Evolutionary conservation across 441 rosid species (phyloP), one percentile per base, ranked within the genome.

Genomic region (Populus hybrid): DNA sequence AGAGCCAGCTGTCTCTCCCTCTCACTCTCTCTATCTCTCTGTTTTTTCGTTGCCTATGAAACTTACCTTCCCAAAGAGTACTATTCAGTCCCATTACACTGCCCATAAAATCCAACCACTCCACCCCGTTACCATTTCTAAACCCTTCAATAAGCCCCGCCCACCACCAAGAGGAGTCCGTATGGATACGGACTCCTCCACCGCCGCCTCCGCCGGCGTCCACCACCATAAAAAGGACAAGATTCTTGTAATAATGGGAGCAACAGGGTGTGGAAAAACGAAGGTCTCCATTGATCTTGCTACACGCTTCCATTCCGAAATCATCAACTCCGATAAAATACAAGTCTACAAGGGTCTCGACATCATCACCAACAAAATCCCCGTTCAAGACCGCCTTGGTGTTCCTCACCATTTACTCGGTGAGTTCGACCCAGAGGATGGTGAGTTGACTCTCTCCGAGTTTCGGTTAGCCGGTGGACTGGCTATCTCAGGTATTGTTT

Each of bases 251-350:
- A 83, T 95, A 72, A 76, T 95, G 88, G 99, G 98, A 9, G 97
- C 99, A 8, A 93, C 98, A 64, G 98, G 99, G 16, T 82, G 89
- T 24, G 99, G 98, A 23, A 95, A 93, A 80, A 86, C 98, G 11
- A 77, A 81, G 1, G 96, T 92, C 20, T 92, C 97, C 67, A 74
- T 95, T 84, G 97, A 95, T 85, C 88, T 92, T 16, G 94, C 92
- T 36, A 78, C 85, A 45, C 78, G 77, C 21, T 85, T 88, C 33
- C 82, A 82, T 59, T 80, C 87, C 1, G 94, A 95, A 82, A 82
- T 95, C 80, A 84, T 95, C 21, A 95, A 95, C 89, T 83, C 94
- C 16, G 98, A 95, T 79, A 93, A 95, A 90, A 92, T 93, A 74
- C 98, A 95, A 83, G 83, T 92, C 61, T 93, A 89, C 86, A 71